Evolutionary conservation across 2,329 filamentous ascomycete species (phyloP).

Genomic region (Meredithiella fracta): DNA sequence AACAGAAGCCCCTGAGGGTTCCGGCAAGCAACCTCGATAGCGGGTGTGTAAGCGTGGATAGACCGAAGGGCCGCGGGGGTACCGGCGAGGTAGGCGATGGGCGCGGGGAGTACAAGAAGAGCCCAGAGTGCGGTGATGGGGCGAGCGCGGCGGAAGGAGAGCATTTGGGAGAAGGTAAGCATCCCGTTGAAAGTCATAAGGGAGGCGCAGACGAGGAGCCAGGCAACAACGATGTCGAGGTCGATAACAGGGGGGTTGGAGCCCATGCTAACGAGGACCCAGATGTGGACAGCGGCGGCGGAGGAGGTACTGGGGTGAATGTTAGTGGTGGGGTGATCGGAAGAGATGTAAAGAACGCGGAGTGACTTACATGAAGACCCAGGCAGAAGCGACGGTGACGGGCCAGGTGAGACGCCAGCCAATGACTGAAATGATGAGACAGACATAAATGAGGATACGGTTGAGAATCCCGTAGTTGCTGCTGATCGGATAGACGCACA

Average conservation of each 20-base stretch:
- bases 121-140: constrained; percentile 12
- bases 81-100: constrained; percentile 11
- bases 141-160: constrained; percentile 13
- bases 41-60: constrained; percentile 12
- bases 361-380: constrained; percentile 11
- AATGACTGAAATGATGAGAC: constrained; percentile 10
- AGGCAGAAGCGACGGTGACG: constrained; percentile 6
- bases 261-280: constrained; percentile 11
- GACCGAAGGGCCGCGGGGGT: constrained; percentile 12
- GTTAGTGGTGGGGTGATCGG: not conserved
- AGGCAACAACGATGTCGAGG: constrained; percentile 12
- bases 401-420: constrained; percentile 12
- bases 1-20: constrained; percentile 7
- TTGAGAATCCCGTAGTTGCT: constrained; percentile 11
- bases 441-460: constrained; percentile 10
- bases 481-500: constrained; percentile 14
- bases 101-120: constrained; percentile 11
- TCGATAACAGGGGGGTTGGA: constrained; percentile 8
- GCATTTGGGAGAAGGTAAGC: constrained; percentile 11
- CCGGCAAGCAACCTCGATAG: constrained; percentile 12
- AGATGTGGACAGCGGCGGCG: constrained; percentile 11
- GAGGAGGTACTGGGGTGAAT: not conserved
- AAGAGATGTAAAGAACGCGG: not conserved
- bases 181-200: constrained; percentile 14
- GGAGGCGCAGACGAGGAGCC: constrained; percentile 10